Base-by-base conservation (phyloP, 2,329 filamentous ascomycete species). In the Mycosphaerelloides madeirae region DNA sequence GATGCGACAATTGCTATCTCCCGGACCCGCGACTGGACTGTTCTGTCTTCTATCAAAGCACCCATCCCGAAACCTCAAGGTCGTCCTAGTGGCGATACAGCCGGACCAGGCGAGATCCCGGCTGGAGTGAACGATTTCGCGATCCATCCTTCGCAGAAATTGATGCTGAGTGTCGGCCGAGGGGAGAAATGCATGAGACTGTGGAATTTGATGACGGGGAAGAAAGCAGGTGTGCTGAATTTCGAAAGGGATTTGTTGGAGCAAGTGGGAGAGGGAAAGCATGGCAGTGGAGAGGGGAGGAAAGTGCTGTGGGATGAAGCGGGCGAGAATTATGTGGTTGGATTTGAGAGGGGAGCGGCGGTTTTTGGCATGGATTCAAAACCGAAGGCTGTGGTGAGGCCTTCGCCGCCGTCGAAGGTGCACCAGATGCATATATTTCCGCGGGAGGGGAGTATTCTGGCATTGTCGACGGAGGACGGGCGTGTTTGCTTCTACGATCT, bases 121-220 rank as follows among this genome's bases (percentile, higher is more conserved):
- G 80, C 83, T n/a, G 93, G 93, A 14, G 81, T 97, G 55, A 97
- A 95, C 65, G 87, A 90, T 65, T 95, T 98, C 65, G 88, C 91
- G 2, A 85, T 98, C 19, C 93, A 98, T 65, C 91, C 93, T 0
- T 94, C 87, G 65, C 87, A 95, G 78, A 97, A 96, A 70, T 74
- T 98, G 39, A 95, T 97, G 87, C 81, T 98, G 48, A 94, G 81
- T 57, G 89, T 97, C 7, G 85, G 87, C 55, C 87, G 84, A 59
- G 89, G 89, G 53, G 93, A 98, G 71, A 83, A 81, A 53, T 88
- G 84, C 61, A 94, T 98, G 86, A 76, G 93, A 53, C 68, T 97
- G 53, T 98, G 93, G 93, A 97, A 98, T 62, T 67, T 98, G 52
- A 89, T 97, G 54, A 97, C 91, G 2, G 93, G 90, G 13, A 95